These are phyloP conservation scores for Arthroderma uncinatum DNA, from an alignment of 2,329 filamentous ascomycete genomes.

Conservation along the genomic window DNA sequence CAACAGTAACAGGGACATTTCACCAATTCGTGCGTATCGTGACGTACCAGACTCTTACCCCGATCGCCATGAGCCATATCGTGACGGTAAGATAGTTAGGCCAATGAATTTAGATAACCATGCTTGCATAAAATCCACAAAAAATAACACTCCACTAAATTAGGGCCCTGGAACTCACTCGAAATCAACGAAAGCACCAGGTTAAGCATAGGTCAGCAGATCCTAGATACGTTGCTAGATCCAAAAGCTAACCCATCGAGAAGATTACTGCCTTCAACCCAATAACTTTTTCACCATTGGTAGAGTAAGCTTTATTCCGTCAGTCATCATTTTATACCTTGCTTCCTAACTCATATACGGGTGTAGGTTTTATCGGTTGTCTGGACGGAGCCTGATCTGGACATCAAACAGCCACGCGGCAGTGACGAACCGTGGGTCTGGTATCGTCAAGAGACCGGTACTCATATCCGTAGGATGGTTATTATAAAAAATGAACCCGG, in stretches of 20 bases:
- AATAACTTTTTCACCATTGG: background rate
- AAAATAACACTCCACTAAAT: background rate
- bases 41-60: too few relatives aligned
- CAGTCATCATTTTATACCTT: too few relatives aligned
- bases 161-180: background rate
- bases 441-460: conserved; percentile 20
- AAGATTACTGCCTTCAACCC: background rate
- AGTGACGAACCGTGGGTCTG: conserved; percentile 1
- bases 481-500: conserved; percentile 21
- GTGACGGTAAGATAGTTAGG: too few relatives aligned
- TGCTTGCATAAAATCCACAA: too few relatives aligned
- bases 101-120: too few relatives aligned
- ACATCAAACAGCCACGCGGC: conserved; percentile 10
- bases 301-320: background rate
- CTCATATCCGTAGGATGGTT: conserved; percentile 26
- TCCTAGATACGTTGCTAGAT: too few relatives aligned
- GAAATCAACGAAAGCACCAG: background rate
- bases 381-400: conserved; percentile 23
- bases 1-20: too few relatives aligned
- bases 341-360: too few relatives aligned
- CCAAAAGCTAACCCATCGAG: background rate
- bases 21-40: too few relatives aligned
- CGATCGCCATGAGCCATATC: too few relatives aligned
- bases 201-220: background rate
- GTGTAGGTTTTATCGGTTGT: conserved; percentile 22